These are phyloP conservation scores for Omphalotus olearius DNA, from an alignment of 1,284 basidiomycete genomes.

Conservation along the genomic window DNA sequence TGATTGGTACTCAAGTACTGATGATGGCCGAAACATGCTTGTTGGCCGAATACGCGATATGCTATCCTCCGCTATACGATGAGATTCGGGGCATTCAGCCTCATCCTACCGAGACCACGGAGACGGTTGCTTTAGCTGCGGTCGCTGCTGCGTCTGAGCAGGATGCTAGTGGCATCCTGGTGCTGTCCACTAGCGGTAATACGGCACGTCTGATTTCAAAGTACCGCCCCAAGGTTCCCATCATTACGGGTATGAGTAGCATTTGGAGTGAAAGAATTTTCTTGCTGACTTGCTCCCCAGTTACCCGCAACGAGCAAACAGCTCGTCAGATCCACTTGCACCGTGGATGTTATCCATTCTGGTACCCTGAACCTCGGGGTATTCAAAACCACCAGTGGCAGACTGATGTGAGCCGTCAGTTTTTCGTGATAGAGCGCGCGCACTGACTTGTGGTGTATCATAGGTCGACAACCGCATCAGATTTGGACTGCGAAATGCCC, in stretches of 20 bases:
- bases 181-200: slow-evolving; percentile 95
- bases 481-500: slow-evolving; percentile 87
- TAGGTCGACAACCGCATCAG: slow-evolving; percentile 87
- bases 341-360: slow-evolving; percentile 97
- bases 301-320: slow-evolving; percentile 95
- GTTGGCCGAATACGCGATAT: slow-evolving; percentile 90
- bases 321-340: slow-evolving; percentile 96
- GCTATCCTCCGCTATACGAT: slow-evolving; percentile 90
- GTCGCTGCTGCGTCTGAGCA: slow-evolving; percentile 95
- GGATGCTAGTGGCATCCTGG: slow-evolving; percentile 90
- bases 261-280: slow-evolving; percentile 1
- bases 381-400: slow-evolving; percentile 92
- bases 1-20: slow-evolving; percentile 52
- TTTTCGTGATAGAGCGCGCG: slow-evolving; percentile 13
- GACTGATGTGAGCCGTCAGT: slow-evolving; percentile 71
- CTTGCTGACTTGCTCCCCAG: slow-evolving; percentile 34
- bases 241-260: slow-evolving; percentile 76
- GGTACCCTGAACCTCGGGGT: slow-evolving; percentile 91
- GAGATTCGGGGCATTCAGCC: slow-evolving; percentile 77
- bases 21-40: slow-evolving; percentile 99
- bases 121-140: slow-evolving; percentile 92
- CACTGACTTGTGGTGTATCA: slow-evolving; percentile 17
- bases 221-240: slow-evolving; percentile 92
- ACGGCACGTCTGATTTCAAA: slow-evolving; percentile 97
- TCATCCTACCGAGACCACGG: slow-evolving; percentile 87